phyloP scores from a whole-genome alignment of 2,329 filamentous ascomycete genomes.

The Trichoderma gracile region DNA sequence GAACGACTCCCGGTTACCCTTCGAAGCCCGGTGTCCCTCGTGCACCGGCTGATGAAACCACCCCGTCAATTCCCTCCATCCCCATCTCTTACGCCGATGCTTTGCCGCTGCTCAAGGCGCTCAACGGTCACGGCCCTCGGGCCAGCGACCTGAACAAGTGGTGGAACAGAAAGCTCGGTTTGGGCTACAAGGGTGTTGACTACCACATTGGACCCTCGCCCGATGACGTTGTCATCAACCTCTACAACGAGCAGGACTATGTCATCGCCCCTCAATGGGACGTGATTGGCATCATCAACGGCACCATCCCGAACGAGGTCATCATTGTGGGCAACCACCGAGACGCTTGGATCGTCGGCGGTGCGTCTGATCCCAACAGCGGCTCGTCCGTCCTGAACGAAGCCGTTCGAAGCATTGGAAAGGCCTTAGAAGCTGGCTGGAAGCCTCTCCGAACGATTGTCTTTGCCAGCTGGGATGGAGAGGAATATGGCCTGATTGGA shows the following conservation, averaged over 20 bases:
- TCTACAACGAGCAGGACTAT: constrained; percentile 79
- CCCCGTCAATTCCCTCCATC: constrained; percentile 83
- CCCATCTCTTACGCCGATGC: constrained; percentile 89
- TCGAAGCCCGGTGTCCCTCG: constrained; percentile 87
- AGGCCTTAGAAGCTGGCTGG: constrained; percentile 62
- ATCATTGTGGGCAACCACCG: constrained; percentile 90
- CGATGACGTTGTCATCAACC: constrained; percentile 67
- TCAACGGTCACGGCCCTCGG: constrained; percentile 85
- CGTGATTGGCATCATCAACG: constrained; percentile 89
- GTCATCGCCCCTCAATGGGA: constrained; percentile 84
- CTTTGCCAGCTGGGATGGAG: constrained; percentile 79
- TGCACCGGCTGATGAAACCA: constrained; percentile 66
- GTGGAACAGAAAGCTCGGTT: constrained; percentile 70
- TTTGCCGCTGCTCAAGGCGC: constrained; percentile 79
- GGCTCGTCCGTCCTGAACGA: constrained; percentile 80
- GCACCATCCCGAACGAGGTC: constrained; percentile 79
- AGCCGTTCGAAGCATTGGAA: constrained; percentile 71
- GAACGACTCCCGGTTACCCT: constrained; percentile 87
- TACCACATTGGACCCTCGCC: constrained; percentile 87
- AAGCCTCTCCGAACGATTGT: constrained; percentile 80
- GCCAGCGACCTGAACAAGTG: constrained; percentile 70
- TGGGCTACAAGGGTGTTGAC: constrained; percentile 76
- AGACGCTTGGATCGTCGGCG: constrained; percentile 87
- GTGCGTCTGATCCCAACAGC: constrained; percentile 79
- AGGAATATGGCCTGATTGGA: constrained; percentile 84